Percentiles rank a stretch among this genome's conserved stretches.
Conservation (phyloP, 2,329 filamentous ascomycete species). For the Didymella arachidicola region DNA sequence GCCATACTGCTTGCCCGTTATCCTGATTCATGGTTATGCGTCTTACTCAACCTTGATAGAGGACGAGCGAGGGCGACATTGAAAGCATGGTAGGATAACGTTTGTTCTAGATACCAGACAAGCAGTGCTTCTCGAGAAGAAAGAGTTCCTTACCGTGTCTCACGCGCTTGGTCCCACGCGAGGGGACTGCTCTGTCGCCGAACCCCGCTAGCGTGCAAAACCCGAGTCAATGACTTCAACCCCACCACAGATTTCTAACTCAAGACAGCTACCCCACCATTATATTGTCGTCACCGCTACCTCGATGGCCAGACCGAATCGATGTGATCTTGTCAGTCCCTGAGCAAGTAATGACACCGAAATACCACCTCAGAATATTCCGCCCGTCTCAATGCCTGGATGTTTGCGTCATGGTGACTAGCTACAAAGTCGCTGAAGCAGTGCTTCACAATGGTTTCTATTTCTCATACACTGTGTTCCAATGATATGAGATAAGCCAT, state of each 20-base stretch:
- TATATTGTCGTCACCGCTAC: slow-evolving; percentile 6
- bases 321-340: slow-evolving; percentile 1
- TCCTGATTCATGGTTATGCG: neutral
- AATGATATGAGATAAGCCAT: neutral
- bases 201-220: neutral
- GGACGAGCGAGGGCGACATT: neutral
- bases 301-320: slow-evolving; percentile 6
- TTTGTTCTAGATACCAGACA: neutral
- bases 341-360: neutral
- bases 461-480: neutral
- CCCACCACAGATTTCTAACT: slow-evolving; percentile 7
- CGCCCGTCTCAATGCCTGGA: neutral
- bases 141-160: neutral
- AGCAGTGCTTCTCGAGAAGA: too few relatives aligned
- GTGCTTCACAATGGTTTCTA: neutral
- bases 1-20: neutral
- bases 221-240: slow-evolving; percentile 6
- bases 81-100: neutral
- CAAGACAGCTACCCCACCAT: slow-evolving; percentile 14
- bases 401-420: slow-evolving; percentile 8
- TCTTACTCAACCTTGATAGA: neutral
- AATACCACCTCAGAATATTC: neutral
- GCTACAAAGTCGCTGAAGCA: neutral
- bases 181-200: neutral
- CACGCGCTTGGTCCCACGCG: neutral